phyloP scores from a whole-genome alignment of 129 eudicot genomes.

The Saposhnikovia divaricata region DNA sequence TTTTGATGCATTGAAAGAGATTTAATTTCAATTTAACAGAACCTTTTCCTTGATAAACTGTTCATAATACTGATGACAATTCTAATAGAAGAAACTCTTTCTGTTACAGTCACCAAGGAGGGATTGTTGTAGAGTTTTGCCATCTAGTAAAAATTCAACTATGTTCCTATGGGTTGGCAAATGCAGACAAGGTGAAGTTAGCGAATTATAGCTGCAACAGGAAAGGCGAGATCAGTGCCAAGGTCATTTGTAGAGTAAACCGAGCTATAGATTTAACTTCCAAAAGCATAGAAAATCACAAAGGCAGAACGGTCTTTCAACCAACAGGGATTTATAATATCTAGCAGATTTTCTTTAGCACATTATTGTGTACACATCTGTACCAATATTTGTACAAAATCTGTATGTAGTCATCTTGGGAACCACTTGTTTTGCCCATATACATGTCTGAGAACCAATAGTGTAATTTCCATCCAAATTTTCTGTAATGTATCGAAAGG shows the following conservation, averaged over 20 bases:
- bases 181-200: slow-evolving; percentile 54
- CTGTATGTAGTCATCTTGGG: not conserved
- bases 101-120: slow-evolving; percentile 71
- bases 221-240: slow-evolving; percentile 4
- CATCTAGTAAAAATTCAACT: slow-evolving; percentile 32
- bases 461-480: not conserved
- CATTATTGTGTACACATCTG: not conserved
- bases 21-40: not conserved
- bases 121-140: slow-evolving; percentile 74
- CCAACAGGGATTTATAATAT: not conserved
- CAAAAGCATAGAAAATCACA: not conserved
- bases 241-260: slow-evolving; percentile 1
- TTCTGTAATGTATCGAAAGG: not conserved
- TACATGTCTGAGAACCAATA: not conserved
- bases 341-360: not conserved
- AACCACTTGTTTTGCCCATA: not conserved
- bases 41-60: not conserved
- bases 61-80: not conserved
- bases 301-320: not conserved
- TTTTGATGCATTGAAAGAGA: not conserved
- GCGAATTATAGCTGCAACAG: slow-evolving; percentile 32
- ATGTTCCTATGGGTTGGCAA: slow-evolving; percentile 58
- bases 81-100: slow-evolving; percentile 4
- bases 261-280: not conserved
- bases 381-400: not conserved